Percentiles rank a stretch among this genome's conserved stretches.
Evolutionary conservation across 371 early-diverging fungal genomes (phyloP).

Genomic region (Mortierella sp.): DNA sequence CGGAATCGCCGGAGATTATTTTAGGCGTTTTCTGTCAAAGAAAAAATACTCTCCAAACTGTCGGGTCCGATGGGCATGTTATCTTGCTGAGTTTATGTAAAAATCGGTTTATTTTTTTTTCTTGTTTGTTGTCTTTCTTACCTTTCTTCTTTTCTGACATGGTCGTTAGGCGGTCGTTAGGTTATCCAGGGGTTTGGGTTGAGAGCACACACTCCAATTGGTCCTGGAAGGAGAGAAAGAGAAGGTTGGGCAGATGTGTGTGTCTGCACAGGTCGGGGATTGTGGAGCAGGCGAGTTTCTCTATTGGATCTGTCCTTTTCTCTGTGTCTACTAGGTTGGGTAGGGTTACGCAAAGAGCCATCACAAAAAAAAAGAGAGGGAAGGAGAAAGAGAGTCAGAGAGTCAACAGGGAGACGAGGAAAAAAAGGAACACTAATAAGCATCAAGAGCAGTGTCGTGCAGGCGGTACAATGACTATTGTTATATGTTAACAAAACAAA

Average conservation of each 20-base stretch:
- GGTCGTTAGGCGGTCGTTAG: constrained; percentile 1
- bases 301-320: constrained; percentile 8
- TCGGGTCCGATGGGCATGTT: background rate
- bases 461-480: background rate
- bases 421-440: constrained; percentile 6
- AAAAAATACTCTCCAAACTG: background rate
- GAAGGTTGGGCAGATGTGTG: constrained; percentile 1
- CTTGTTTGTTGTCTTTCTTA: too few species aligned
- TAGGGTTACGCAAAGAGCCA: constrained; percentile 1
- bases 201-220: background rate
- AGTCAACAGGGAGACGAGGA: constrained; percentile 14
- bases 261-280: constrained; percentile 9
- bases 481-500: background rate
- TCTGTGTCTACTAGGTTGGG: constrained; percentile 7
- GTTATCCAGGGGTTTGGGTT: constrained; percentile 7
- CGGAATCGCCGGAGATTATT: background rate
- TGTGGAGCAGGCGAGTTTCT: constrained; percentile 9
- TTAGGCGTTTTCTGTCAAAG: background rate
- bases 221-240: background rate
- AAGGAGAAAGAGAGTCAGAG: constrained; percentile 9
- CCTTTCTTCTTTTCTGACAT: constrained; percentile 47
- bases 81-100: background rate
- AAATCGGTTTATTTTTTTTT: too few species aligned
- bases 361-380: background rate
- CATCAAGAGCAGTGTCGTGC: constrained; percentile 6